Percentiles rank a stretch among this genome's conserved stretches.
Conservation (phyloP, 2,329 filamentous ascomycete species). For the Botrytis aclada region DNA sequence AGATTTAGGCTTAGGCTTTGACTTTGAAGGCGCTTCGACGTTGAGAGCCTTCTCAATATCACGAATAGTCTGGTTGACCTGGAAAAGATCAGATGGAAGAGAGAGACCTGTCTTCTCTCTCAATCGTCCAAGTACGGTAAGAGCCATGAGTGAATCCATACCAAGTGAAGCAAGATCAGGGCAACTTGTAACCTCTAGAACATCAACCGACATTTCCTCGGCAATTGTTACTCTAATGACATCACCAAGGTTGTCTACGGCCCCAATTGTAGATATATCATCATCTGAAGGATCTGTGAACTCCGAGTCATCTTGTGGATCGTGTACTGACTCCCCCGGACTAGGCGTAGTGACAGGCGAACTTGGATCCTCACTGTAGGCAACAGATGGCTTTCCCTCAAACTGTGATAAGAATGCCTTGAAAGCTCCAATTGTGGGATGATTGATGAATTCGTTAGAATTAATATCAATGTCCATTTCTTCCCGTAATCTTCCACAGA, state of each 20-base stretch:
- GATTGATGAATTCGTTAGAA: slow-evolving; percentile 40
- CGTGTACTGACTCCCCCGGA: slow-evolving; percentile 11
- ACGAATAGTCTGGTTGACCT: slow-evolving; percentile 59
- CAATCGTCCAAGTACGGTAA: slow-evolving; percentile 54
- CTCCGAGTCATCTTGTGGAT: slow-evolving; percentile 38
- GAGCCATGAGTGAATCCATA: slow-evolving; percentile 57
- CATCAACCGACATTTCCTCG: slow-evolving; percentile 68
- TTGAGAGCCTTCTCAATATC: slow-evolving; percentile 64
- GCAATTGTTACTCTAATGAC: slow-evolving; percentile 64
- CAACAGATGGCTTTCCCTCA: slow-evolving; percentile 32
- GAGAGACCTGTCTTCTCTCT: slow-evolving; percentile 53
- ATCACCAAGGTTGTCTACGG: slow-evolving; percentile 47
- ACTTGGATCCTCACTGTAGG: slow-evolving; percentile 16
- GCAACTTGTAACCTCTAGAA: slow-evolving; percentile 57
- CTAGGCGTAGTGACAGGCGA: slow-evolving; percentile 15
- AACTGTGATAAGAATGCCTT: slow-evolving; percentile 46
- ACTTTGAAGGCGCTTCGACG: slow-evolving; percentile 36
- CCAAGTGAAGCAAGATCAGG: slow-evolving; percentile 55
- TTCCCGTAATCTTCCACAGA: slow-evolving; percentile 55
- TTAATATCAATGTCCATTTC: slow-evolving; percentile 54
- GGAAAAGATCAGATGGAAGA: slow-evolving; percentile 59
- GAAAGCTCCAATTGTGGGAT: slow-evolving; percentile 49
- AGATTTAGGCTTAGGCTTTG: slow-evolving; percentile 32
- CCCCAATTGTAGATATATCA: slow-evolving; percentile 49
- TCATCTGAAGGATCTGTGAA: slow-evolving; percentile 44